phyloP scores from a whole-genome alignment of 2,329 filamentous ascomycete genomes.

The Penicillium sclerotiorum region DNA sequence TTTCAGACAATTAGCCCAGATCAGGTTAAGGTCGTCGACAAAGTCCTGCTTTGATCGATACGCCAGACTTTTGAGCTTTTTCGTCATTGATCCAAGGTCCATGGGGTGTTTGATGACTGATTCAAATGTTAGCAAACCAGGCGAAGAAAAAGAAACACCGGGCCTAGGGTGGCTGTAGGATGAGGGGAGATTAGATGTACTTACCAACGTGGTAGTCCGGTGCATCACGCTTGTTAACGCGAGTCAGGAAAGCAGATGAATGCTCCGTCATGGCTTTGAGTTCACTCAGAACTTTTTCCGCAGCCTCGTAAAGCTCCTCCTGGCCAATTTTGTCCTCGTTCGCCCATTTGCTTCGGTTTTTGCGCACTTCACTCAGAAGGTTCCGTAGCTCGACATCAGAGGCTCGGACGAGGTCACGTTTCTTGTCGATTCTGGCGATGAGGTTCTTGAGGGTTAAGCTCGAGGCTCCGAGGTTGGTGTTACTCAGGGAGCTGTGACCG shows the following conservation, averaged over 20 bases:
- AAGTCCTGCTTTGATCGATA: conserved; percentile 95
- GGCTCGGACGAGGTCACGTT: conserved; percentile 84
- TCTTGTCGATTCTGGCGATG: conserved; percentile 91
- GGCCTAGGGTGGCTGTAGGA: neutral
- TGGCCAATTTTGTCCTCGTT: conserved; percentile 97
- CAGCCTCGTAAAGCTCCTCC: conserved; percentile 94
- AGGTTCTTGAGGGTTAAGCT: conserved; percentile 96
- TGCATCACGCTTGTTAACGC: conserved; percentile 95
- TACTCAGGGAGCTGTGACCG: conserved; percentile 87
- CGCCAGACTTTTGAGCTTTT: conserved; percentile 80
- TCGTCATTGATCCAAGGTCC: conserved; percentile 97
- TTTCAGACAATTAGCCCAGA: conserved; percentile 95
- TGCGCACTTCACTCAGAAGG: conserved; percentile 94
- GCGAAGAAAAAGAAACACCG: neutral
- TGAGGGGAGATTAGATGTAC: conserved; percentile 27
- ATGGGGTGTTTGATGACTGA: conserved; percentile 92
- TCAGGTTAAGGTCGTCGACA: conserved; percentile 87
- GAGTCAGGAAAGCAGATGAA: conserved; percentile 90
- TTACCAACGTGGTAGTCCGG: conserved; percentile 92
- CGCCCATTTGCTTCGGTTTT: conserved; percentile 98
- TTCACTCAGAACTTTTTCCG: conserved; percentile 95
- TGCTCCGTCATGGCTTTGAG: conserved; percentile 97
- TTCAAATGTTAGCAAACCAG: conserved; percentile 24
- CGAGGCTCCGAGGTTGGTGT: conserved; percentile 90
- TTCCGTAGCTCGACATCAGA: conserved; percentile 90